Base-by-base conservation (phyloP, 192 early-diverging fungal species). In the Podila epicladia region DNA sequence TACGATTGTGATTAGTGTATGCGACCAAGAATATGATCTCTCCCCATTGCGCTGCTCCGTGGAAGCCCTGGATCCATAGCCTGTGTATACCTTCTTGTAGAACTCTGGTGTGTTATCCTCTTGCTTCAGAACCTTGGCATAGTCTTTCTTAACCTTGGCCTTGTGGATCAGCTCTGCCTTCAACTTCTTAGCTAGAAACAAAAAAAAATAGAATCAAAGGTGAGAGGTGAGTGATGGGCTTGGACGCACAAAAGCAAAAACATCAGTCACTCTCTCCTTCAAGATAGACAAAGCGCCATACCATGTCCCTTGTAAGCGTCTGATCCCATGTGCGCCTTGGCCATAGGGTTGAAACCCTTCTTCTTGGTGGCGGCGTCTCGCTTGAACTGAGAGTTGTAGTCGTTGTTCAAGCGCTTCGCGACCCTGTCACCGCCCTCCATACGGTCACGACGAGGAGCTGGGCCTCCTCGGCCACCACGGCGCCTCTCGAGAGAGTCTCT, bases 91-190 rank as follows among this genome's bases (percentile, higher is more conserved):
- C 76, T 80, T 72, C 67, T 80, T 73, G 62, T 80, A 80, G 29
- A 80, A 80, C 32, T 80, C 77, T 24, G 77, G 77, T 38, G 71
- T 73, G 62, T 69, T 69, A 0, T 73, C 71, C 26, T 80, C 77
- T 57, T 73, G 64, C 65, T 69, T 80, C 66, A 80, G 50, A 35
- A 69, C 66, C 58, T 65, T 80, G 38, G 77, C 77, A 41, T 73
- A 80, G 5, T 80, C 77, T 62, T 80, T 80, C 71, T 80, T 80
- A 62, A 80, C 77, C 61, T 72, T 80, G 45, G 77, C 77, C 65
- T 80, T 80, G 51, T 80, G 77, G 33, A 80, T 80, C 62, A 80
- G 35, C 0, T 80, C 71, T 4, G 77, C 77, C 53, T 80, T 80
- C 41, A 80, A 24, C 33, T 80, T 80, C 71, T 80, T 80, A 57